A percentile compares a stretch with the other conserved stretches of the same genome.
Conservation (phyloP, 331 rosid genomes). For the Telfairia occidentalis region DNA sequence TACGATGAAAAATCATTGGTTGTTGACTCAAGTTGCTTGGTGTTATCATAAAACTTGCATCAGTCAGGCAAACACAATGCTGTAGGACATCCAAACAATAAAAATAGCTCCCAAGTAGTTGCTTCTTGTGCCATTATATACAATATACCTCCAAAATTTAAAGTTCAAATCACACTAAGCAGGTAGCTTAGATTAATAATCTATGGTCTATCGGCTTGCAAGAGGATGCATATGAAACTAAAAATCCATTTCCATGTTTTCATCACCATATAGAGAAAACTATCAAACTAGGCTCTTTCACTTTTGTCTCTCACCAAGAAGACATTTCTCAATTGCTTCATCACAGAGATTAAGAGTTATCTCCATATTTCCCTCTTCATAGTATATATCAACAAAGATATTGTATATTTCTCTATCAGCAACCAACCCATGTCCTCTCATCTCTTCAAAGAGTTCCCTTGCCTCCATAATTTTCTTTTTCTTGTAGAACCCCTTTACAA, state of each 20-base stretch:
- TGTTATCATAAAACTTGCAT: constrained; percentile 1
- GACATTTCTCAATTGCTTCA: constrained; percentile 72
- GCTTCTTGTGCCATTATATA: background rate
- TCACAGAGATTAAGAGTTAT: constrained; percentile 69
- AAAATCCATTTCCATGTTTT: background rate
- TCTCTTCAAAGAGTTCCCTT: constrained; percentile 69
- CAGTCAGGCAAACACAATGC: background rate
- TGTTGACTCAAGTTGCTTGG: background rate
- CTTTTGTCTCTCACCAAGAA: constrained; percentile 19
- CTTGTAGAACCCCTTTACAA: constrained; percentile 51
- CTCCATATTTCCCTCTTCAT: constrained; percentile 69
- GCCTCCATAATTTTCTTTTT: constrained; percentile 61
- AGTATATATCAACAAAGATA: constrained; percentile 58
- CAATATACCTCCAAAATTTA: background rate
- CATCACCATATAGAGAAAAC: background rate
- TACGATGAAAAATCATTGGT: background rate
- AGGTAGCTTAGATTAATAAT: background rate
- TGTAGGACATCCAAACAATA: background rate
- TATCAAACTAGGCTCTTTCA: background rate
- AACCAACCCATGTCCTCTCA: constrained; percentile 54
- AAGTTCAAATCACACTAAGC: background rate
- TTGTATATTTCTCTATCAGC: constrained; percentile 62
- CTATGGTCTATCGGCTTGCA: background rate
- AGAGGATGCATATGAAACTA: background rate
- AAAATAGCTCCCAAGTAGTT: background rate